Base-by-base conservation (phyloP, 2,329 filamentous ascomycete species). In the Neophaeococcomyces mojaviensis region DNA sequence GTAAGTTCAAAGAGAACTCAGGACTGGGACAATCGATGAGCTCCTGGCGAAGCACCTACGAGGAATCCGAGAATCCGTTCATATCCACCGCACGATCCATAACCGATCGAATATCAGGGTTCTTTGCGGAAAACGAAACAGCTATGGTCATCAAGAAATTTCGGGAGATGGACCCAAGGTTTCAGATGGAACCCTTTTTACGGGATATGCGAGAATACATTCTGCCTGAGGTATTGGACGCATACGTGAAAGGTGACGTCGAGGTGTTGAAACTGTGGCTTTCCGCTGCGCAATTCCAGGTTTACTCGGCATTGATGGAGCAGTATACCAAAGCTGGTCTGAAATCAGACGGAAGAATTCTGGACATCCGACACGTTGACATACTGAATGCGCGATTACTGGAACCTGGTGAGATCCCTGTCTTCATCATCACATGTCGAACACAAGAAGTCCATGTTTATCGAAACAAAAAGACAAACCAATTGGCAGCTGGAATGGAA, bases 401-500 rank as follows among this genome's bases (percentile, higher is more conserved):
- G 52, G 68, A 73, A 37, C 69, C 70, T 16, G 70, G 70, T 48
- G 70, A 72, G 28, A 70, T 73, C 43, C 92, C 92, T 2, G 90
- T 98, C 20, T 97, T 98, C 63, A 94, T 98, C 63, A 84, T 98
- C 56, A 96, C 89, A 51, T 95, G 88, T 71, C 78, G 92, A 54
- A 96, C 92, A 9, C 92, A 98, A 65, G 92, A 98, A 68, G 89
- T 98, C 9, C 92, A 98, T 63, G 89, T 97, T 13, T 98, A 96
- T 72, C 80, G 86, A 52, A 94, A 97, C 55, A 81, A 84, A 48
- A 97, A 98, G 76, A 84, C 84, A 1, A 83, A 83, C 53, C 76
- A 96, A 66, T 78, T 98, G 39, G 89, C 90, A 2, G 90, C 90
- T 10, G 92, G 92, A 35, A 97, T 96, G 88, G 92, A 98, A 68